phyloP scores from a whole-genome alignment of 2,329 filamentous ascomycete species.

The Coniochaeta hoffmannii region DNA sequence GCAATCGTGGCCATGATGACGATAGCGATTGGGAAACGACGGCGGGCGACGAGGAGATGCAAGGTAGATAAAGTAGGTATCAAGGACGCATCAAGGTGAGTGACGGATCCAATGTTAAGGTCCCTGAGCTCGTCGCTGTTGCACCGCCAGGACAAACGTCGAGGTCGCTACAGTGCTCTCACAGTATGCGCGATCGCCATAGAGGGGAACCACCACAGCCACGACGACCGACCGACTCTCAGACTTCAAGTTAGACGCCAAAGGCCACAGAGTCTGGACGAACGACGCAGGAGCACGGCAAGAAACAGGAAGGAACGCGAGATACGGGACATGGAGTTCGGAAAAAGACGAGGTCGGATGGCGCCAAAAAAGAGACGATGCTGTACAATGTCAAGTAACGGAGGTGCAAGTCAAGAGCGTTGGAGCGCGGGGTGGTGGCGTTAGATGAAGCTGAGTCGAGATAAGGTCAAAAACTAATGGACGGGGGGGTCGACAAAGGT shows the following conservation, averaged over 20 bases:
- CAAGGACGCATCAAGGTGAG: background rate
- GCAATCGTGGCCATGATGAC: constrained; percentile 47
- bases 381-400: background rate
- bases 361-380: background rate
- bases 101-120: background rate
- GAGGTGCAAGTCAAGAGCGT: background rate
- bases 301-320: background rate
- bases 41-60: background rate
- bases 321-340: background rate
- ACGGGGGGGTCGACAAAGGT: background rate
- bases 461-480: background rate
- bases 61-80: too few relatives aligned
- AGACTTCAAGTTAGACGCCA: background rate
- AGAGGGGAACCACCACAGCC: too few relatives aligned
- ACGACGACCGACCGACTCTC: background rate
- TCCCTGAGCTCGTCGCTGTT: too few relatives aligned
- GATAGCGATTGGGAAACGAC: background rate
- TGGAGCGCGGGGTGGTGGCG: background rate
- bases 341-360: background rate
- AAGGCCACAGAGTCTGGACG: background rate
- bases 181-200: too few relatives aligned
- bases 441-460: background rate
- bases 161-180: too few relatives aligned
- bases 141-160: too few relatives aligned
- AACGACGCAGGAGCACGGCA: background rate